phyloP scores from a whole-genome alignment of 108 stramenopile genomes.

The Cafeteria roenbergensis region DNA sequence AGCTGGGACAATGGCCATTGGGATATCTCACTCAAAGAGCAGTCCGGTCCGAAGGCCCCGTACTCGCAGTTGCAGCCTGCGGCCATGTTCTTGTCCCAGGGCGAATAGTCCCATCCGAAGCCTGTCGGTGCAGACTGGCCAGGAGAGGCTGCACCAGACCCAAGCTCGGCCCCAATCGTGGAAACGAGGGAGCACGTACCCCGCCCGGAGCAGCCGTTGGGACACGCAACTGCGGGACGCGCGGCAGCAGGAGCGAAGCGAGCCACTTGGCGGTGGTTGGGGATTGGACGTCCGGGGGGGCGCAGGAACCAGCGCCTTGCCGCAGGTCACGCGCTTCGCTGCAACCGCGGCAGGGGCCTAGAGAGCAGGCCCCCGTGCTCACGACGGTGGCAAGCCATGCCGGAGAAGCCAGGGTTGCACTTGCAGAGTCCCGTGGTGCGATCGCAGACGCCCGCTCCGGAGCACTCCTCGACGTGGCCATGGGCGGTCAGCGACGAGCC shows the following conservation, averaged over 20 bases:
- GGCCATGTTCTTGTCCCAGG: not conserved
- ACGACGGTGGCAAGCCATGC: conserved; percentile 58
- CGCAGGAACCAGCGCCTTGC: not conserved
- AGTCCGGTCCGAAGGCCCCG: not conserved
- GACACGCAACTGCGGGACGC: not conserved
- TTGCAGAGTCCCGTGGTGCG: conserved; percentile 50
- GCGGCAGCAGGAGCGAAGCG: not conserved
- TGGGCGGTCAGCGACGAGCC: no score
- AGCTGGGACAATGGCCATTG: no score
- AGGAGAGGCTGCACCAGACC: not conserved
- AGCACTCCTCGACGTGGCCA: conserved; percentile 57
- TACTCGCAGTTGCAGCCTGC: not conserved
- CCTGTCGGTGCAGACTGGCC: not conserved
- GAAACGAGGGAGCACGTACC: not conserved
- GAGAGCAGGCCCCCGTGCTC: not conserved
- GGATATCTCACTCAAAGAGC: not conserved
- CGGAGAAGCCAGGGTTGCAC: conserved; percentile 63
- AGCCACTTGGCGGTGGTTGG: not conserved
- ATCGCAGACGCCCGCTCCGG: conserved; percentile 59
- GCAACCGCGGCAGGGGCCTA: not conserved
- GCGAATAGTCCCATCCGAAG: not conserved
- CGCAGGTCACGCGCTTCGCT: not conserved
- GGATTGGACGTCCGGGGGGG: not conserved
- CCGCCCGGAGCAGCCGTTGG: not conserved
- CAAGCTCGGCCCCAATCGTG: not conserved